Evolutionary conservation across 2,329 filamentous ascomycete species (phyloP).

Genomic region (Davidsoniella eucalypti): DNA sequence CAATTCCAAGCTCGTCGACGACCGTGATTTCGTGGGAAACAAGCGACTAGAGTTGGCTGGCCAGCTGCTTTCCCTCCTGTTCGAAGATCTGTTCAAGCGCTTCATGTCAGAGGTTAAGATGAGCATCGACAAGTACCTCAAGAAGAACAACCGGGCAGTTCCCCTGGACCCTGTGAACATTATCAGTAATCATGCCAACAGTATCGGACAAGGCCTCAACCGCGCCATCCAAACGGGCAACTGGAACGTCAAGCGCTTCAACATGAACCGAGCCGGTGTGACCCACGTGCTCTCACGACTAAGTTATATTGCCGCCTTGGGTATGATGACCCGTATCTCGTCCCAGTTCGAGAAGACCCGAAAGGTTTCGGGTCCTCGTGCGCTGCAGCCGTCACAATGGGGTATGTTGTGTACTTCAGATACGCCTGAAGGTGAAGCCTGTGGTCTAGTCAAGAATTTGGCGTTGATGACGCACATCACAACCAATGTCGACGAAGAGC

Average conservation of each 20-base stretch:
- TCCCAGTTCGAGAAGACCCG: constrained; percentile 98
- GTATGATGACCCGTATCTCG: constrained; percentile 98
- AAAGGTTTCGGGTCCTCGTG: constrained; percentile 90
- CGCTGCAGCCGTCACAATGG: constrained; percentile 91
- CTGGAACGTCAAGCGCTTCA: constrained; percentile 95
- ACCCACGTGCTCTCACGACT: constrained; percentile 90
- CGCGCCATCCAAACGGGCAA: constrained; percentile 94
- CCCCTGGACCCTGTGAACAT: constrained; percentile 77
- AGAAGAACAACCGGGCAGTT: constrained; percentile 79
- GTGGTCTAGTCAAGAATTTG: constrained; percentile 93
- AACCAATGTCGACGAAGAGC: constrained; percentile 84
- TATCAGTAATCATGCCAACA: constrained; percentile 67
- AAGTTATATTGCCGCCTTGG: constrained; percentile 89
- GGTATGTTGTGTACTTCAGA: constrained; percentile 96
- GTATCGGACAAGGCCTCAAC: constrained; percentile 86
- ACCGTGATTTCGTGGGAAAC: constrained; percentile 95
- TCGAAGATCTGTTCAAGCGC: constrained; percentile 95
- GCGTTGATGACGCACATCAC: constrained; percentile 99
- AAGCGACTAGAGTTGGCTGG: constrained; percentile 90
- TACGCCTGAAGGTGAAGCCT: constrained; percentile 96
- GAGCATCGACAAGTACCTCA: constrained; percentile 87
- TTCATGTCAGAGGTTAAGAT: constrained; percentile 80
- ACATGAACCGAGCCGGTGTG: constrained; percentile 94
- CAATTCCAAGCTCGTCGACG: constrained; percentile 78
- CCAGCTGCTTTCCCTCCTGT: constrained; percentile 80